Evolutionary conservation across 495 filamentous ascomycete species (phyloP), one percentile per base, ranked within the genome.

Genomic region (Aspergillus nanangensis): DNA sequence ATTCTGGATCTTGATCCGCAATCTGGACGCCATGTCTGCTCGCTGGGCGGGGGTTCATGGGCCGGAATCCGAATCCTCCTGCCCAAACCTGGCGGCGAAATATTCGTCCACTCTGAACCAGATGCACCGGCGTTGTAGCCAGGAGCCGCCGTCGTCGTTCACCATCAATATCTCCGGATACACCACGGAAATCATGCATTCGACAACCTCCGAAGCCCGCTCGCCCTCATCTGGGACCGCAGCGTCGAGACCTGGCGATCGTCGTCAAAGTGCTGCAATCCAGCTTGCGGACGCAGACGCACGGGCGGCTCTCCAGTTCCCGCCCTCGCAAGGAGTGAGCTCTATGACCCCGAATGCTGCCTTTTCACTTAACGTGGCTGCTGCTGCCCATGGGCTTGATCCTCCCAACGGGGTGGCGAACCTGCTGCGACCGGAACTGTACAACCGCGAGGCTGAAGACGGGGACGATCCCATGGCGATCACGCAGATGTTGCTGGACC

Each of bases 401-500:
- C n/a, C n/a, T n/a, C n/a, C n/a, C n/a, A n/a, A n/a, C n/a, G n/a
- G n/a, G n/a, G n/a, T n/a, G n/a, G n/a, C n/a, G n/a, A n/a, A n/a
- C n/a, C n/a, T n/a, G n/a, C n/a, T n/a, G n/a, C n/a, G n/a, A n/a
- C n/a, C n/a, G n/a, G n/a, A n/a, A n/a, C n/a, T n/a, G n/a, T n/a
- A n/a, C n/a, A n/a, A n/a, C n/a, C n/a, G n/a, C n/a, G n/a, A 34
- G 9, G 4, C 10, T 4, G 29, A n/a, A 35, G 38, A 41, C n/a
- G 45, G 51, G 8, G 63, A 67, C 25, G 59, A 67, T 24, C 37
- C 63, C 8, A 53, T 59, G 20, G 48, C 55, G 17, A 63, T 67
- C 8, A 63, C 65, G 23, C 56, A 60, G 24, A 55, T 67, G 23
- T 48, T 70, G 44, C 50, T 66, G n/a, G 65, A 58, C 35, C 61